Evolutionary conservation across 805 yeast genomes (phyloP).

Genomic region (Gaillardinia entomophila): DNA sequence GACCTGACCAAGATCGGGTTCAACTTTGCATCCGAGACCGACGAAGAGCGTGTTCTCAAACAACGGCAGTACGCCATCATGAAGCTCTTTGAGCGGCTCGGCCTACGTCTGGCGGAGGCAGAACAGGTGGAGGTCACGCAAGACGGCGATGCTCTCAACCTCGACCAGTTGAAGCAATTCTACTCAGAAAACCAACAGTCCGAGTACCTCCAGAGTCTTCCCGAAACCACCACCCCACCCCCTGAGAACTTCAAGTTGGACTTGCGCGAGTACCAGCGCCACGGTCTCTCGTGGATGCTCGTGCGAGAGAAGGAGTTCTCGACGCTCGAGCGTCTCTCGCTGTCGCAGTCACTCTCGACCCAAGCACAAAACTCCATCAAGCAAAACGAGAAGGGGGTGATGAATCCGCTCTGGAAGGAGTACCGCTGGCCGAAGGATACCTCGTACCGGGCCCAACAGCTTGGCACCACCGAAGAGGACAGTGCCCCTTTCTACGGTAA

Average conservation of each 20-base stretch:
- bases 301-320: constrained; percentile 62
- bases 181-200: constrained; percentile 68
- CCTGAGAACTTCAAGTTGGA: constrained; percentile 45
- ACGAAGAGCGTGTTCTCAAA: constrained; percentile 45
- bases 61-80: constrained; percentile 52
- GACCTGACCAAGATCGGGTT: constrained; percentile 11
- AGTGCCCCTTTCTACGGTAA: constrained; percentile 59
- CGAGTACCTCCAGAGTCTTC: constrained; percentile 49
- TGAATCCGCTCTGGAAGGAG: constrained; percentile 84
- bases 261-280: constrained; percentile 74
- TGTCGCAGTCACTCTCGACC: constrained; percentile 18
- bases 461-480: background rate
- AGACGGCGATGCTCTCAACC: constrained; percentile 28
- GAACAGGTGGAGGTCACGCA: background rate
- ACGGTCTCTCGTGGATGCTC: constrained; percentile 88
- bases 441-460: constrained; percentile 18
- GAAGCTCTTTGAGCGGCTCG: constrained; percentile 48
- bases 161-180: constrained; percentile 71
- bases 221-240: constrained; percentile 55
- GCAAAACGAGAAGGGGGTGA: constrained; percentile 42
- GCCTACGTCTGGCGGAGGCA: constrained; percentile 14
- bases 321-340: constrained; percentile 29
- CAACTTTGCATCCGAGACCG: constrained; percentile 40
- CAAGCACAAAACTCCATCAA: constrained; percentile 17
- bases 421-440: constrained; percentile 65